These are phyloP conservation scores for Moringa oleifera DNA, from an alignment of 345 rosid genomes.

Conservation along the genomic window DNA sequence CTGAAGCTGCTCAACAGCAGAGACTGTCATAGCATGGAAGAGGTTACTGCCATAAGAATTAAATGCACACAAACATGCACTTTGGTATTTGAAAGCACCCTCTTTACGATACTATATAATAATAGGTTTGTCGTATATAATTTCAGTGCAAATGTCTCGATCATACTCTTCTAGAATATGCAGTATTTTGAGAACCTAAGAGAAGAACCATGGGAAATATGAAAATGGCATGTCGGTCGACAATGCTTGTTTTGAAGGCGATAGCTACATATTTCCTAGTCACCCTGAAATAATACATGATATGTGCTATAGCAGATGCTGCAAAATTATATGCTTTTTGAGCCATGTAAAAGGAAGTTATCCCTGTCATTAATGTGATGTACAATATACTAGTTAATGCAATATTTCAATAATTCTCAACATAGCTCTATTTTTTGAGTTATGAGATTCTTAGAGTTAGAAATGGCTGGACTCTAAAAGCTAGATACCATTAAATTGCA, in stretches of 20 bases:
- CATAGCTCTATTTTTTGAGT: too few species aligned
- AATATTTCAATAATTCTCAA: too few species aligned
- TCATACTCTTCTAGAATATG: background rate
- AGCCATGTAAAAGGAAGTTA: too few species aligned
- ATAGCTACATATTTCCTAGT: background rate
- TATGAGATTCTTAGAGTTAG: too few species aligned
- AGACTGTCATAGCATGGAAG: constrained; percentile 51
- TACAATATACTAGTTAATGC: too few species aligned
- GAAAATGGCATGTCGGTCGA: background rate
- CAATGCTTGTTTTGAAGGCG: background rate
- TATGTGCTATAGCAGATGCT: background rate
- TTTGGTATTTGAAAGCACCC: background rate
- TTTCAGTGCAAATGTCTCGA: background rate
- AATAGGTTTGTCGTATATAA: background rate
- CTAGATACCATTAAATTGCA: too few species aligned
- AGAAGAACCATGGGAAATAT: background rate
- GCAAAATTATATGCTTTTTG: background rate
- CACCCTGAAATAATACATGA: background rate
- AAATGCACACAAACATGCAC: constrained; percentile 4
- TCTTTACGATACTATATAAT: background rate
- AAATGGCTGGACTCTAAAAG: too few species aligned
- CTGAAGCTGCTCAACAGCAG: constrained; percentile 99
- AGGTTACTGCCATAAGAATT: constrained; percentile 12
- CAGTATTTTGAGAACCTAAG: background rate
- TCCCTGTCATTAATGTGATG: too few species aligned